Evolutionary conservation across 192 early-diverging fungal species (phyloP), one percentile per base, ranked within the genome.

Genomic region (Coemansia sp.): DNA sequence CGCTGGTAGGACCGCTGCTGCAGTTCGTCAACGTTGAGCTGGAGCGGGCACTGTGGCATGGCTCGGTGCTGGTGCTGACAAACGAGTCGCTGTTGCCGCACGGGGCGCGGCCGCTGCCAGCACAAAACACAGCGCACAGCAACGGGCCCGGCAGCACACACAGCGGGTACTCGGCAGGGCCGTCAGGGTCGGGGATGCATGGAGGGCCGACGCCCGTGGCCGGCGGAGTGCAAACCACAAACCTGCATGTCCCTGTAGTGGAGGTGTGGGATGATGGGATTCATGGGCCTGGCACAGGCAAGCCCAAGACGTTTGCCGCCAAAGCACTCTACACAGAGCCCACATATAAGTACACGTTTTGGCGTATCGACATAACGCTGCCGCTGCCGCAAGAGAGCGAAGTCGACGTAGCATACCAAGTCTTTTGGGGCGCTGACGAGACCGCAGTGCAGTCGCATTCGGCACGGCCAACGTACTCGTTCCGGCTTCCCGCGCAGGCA

Each of bases 1-100:
- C 74, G n/a, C 48, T 78, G 60, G 37, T 78, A 12, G 74, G 74
- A 1, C 74, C 74, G 10, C 31, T 71, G 68, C 60, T 78, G 52
- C 74, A 78, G 64, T 78, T 78, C 51, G 64, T 71, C 49, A 65
- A 71, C 57, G 67, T 71, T 4, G 74, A 78, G 55, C 59, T 71
- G 16, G 68, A 66, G 56, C 63, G 59, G 15, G 74, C 74, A 28
- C 55, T 55, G 57, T 78, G 74, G 74, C 59, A 62, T 36, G 74
- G 74, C 13, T 70, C 68, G 8, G 74, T 78, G 39, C 68, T 78
- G 21, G 42, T 78, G 38, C 53, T 71, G 49, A 78, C 68, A 0
- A 78, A 78, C 68, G 74, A 78, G 59, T 45, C 74, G 42, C 60
- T 61, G 14, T 47, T 78, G 35, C 68, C 59, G 35, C 74, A 66